phyloP scores from a whole-genome alignment of 2,329 filamentous ascomycete species.

The Dactylellina sp. region DNA sequence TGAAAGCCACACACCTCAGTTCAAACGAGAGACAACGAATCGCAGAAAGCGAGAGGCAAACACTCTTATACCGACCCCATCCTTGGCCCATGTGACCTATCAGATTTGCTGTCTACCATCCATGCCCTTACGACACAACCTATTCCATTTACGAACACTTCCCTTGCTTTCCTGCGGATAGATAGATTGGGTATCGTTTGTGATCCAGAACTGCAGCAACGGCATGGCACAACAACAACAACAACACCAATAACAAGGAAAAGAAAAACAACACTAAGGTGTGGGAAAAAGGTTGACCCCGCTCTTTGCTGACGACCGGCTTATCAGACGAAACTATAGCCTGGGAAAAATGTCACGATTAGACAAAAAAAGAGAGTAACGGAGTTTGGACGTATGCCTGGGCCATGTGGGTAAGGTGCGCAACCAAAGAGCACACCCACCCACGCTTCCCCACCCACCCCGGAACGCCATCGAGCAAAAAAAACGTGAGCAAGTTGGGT shows the following conservation, averaged over 20 bases:
- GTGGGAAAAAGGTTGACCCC: slow-evolving; percentile 16
- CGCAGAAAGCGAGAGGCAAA: slow-evolving; percentile 22
- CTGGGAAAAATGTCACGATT: slow-evolving; percentile 1
- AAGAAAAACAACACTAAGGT: slow-evolving; percentile 3
- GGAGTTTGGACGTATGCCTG: slow-evolving; percentile 2
- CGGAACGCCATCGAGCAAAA: slow-evolving; percentile 12
- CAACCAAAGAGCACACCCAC: too few relatives aligned
- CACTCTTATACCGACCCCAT: slow-evolving; percentile 34
- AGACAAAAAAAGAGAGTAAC: background rate
- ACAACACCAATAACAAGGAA: background rate
- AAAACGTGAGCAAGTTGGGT: slow-evolving; percentile 42
- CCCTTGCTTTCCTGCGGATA: slow-evolving; percentile 9
- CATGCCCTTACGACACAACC: slow-evolving; percentile 21
- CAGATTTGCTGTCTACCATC: slow-evolving; percentile 18
- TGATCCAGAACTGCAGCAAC: slow-evolving; percentile 28
- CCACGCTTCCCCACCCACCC: slow-evolving; percentile 32
- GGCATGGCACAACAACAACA: slow-evolving; percentile 35
- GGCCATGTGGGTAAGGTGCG: background rate
- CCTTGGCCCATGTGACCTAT: slow-evolving; percentile 51
- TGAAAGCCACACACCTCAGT: slow-evolving; percentile 8
- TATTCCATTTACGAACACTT: background rate
- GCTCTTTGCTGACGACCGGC: slow-evolving; percentile 6
- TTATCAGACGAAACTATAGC: slow-evolving; percentile 32
- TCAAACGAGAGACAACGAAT: slow-evolving; percentile 6
- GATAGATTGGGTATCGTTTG: slow-evolving; percentile 31